These are phyloP conservation scores for Phaeoacremonium minimum DNA, from an alignment of 2,329 filamentous ascomycete genomes.

Conservation along the genomic window DNA sequence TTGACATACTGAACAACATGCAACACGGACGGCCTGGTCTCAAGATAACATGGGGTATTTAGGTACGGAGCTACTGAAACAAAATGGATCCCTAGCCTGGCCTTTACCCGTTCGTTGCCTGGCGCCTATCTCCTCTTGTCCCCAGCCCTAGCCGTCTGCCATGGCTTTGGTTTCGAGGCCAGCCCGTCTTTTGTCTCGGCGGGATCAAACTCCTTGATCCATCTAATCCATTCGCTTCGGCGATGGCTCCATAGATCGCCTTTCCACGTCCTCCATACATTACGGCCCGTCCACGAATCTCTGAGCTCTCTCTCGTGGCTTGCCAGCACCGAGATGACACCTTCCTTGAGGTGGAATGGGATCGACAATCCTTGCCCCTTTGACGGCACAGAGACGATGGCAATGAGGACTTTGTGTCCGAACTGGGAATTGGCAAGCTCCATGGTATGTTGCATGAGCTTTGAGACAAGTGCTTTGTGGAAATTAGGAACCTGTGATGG, in stretches of 20 bases:
- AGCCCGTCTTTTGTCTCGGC: slow-evolving; percentile 26
- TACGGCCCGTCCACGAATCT: slow-evolving; percentile 49
- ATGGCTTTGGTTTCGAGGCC: slow-evolving; percentile 20
- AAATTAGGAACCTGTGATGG: slow-evolving; percentile 46
- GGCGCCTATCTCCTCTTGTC: slow-evolving; percentile 3
- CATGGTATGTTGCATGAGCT: slow-evolving; percentile 37
- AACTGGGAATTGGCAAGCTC: slow-evolving; percentile 44
- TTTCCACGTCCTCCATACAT: slow-evolving; percentile 54
- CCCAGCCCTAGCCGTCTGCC: slow-evolving; percentile 1
- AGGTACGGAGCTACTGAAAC: too few relatives aligned
- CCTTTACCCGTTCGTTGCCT: too few relatives aligned
- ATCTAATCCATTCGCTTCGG: slow-evolving; percentile 49
- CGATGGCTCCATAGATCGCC: slow-evolving; percentile 53
- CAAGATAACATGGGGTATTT: too few relatives aligned
- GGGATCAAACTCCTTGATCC: slow-evolving; percentile 47
- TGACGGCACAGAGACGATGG: slow-evolving; percentile 44
- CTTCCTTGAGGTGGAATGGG: slow-evolving; percentile 55
- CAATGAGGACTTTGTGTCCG: slow-evolving; percentile 47
- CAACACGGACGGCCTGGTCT: too few relatives aligned
- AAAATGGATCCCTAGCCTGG: too few relatives aligned
- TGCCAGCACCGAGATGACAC: slow-evolving; percentile 44
- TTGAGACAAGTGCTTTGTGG: slow-evolving; percentile 50
- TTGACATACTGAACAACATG: too few relatives aligned
- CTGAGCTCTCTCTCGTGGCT: slow-evolving; percentile 44
- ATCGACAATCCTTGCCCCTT: slow-evolving; percentile 27